phyloP scores from a whole-genome alignment of 2,329 filamentous ascomycete genomes.

The Thyridium curvatum region DNA sequence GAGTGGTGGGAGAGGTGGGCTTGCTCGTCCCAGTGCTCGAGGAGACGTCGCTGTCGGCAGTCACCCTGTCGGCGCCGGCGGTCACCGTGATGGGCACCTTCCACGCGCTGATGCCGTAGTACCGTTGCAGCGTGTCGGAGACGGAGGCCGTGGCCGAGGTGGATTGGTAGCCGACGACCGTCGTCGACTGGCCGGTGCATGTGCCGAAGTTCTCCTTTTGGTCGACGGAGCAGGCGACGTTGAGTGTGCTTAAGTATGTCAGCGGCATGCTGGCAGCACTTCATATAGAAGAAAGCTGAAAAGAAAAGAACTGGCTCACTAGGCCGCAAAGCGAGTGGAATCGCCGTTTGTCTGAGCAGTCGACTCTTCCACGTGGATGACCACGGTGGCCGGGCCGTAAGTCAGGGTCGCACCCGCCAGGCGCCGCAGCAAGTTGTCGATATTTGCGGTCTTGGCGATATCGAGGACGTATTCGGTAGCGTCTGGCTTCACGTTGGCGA shows the following conservation, averaged over 20 bases:
- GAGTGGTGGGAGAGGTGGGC: constrained; percentile 3
- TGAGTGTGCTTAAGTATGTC: constrained; percentile 9
- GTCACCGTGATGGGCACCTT: constrained; percentile 27
- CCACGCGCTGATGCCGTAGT: constrained; percentile 10
- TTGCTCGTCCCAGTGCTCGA: constrained; percentile 9
- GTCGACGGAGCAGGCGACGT: constrained; percentile 7
- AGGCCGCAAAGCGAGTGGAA: neutral
- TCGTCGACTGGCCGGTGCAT: too few species aligned
- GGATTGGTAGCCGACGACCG: too few species aligned
- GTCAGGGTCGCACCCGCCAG: constrained; percentile 9
- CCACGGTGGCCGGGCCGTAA: constrained; percentile 8
- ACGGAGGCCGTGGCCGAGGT: neutral
- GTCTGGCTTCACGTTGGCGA: constrained; percentile 14
- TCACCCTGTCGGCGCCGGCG: constrained; percentile 28
- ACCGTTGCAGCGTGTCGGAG: neutral
- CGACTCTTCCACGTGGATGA: neutral
- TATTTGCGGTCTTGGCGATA: constrained; percentile 11
- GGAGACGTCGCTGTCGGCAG: constrained; percentile 1
- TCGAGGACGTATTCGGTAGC: constrained; percentile 13
- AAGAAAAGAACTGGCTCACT: neutral
- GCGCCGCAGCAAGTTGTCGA: constrained; percentile 11
- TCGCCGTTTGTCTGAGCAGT: neutral
- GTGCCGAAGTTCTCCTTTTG: too few species aligned
- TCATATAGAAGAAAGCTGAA: too few species aligned
- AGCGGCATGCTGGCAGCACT: too few species aligned